A percentile compares a stretch with the other conserved stretches of the same genome.
Conservation (phyloP, 2,329 filamentous ascomycete species). For the Aspergillus ibericus region DNA sequence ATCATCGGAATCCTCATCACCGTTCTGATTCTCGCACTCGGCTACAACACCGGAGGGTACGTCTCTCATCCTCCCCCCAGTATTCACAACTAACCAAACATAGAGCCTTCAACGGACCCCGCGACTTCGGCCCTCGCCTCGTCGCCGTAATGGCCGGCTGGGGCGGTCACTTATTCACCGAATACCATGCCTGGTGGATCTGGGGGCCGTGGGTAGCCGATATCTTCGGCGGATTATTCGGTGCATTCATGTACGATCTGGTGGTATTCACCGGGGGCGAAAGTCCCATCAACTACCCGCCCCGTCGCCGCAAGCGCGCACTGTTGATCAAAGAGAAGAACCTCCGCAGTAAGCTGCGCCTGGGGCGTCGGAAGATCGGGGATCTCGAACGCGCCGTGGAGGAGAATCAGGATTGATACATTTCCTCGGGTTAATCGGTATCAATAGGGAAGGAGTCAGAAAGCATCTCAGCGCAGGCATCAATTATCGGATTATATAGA, state of each 20-base stretch:
- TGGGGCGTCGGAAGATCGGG: slow-evolving; percentile 13
- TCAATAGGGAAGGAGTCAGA: too few relatives aligned
- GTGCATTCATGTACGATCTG: slow-evolving; percentile 36
- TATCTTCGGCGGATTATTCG: slow-evolving; percentile 34
- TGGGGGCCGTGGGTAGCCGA: slow-evolving; percentile 39
- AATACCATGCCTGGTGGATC: slow-evolving; percentile 34
- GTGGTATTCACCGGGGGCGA: slow-evolving; percentile 43
- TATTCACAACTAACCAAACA: not conserved
- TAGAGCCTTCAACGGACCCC: slow-evolving; percentile 36
- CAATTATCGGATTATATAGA: too few relatives aligned
- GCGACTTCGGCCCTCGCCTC: slow-evolving; percentile 38
- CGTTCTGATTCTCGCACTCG: slow-evolving; percentile 21
- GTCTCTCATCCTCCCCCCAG: not conserved
- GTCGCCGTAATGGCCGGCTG: slow-evolving; percentile 35
- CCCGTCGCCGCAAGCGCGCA: slow-evolving; percentile 39
- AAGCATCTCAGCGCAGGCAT: not conserved
- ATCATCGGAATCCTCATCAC: slow-evolving; percentile 19
- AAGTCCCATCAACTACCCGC: slow-evolving; percentile 45
- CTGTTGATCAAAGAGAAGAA: slow-evolving; percentile 32
- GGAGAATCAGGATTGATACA: not conserved
- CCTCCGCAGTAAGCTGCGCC: slow-evolving; percentile 16
- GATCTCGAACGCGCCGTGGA: slow-evolving; percentile 22
- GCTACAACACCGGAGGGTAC: slow-evolving; percentile 39
- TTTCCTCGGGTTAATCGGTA: not conserved
- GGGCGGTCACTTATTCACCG: slow-evolving; percentile 28